phyloP scores from a whole-genome alignment of 78 protist genomes.

The Speleostelium caveatum region DNA sequence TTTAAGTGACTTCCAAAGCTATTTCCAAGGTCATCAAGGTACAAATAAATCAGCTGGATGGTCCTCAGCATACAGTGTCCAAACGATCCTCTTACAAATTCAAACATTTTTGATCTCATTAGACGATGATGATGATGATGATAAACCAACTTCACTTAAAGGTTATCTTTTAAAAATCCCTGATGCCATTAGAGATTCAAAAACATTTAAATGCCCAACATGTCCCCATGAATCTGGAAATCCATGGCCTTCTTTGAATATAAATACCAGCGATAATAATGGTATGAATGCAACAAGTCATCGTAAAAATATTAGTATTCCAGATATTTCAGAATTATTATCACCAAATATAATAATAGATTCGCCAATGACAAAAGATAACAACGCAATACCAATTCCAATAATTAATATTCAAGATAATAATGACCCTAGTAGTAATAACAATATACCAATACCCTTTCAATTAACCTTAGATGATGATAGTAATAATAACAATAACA shows the following conservation, averaged over 20 bases:
- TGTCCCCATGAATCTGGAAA: slow-evolving; percentile 26
- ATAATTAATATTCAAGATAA: neutral
- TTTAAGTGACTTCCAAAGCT: slow-evolving; percentile 71
- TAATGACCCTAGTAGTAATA: neutral
- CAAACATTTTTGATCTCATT: slow-evolving; percentile 68
- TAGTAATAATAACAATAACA: neutral
- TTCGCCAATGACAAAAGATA: neutral
- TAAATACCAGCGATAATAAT: too few relatives aligned
- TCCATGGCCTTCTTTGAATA: slow-evolving; percentile 62
- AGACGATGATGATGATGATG: slow-evolving; percentile 42
- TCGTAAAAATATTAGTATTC: too few relatives aligned
- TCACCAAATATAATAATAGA: neutral
- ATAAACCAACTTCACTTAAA: slow-evolving; percentile 12
- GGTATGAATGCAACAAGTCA: neutral
- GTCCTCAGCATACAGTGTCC: slow-evolving; percentile 79
- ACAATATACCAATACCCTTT: neutral
- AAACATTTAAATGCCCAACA: slow-evolving; percentile 44
- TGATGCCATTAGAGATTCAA: slow-evolving; percentile 37
- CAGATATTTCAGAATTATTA: neutral
- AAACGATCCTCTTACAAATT: slow-evolving; percentile 74
- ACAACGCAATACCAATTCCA: neutral
- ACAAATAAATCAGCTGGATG: slow-evolving; percentile 43
- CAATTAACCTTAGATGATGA: neutral
- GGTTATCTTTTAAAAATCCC: slow-evolving; percentile 67
- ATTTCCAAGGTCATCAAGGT: slow-evolving; percentile 59